Evolutionary conservation across 2,329 filamentous ascomycete genomes (phyloP).

Genomic region (Paracorniculantispora psalliotae): DNA sequence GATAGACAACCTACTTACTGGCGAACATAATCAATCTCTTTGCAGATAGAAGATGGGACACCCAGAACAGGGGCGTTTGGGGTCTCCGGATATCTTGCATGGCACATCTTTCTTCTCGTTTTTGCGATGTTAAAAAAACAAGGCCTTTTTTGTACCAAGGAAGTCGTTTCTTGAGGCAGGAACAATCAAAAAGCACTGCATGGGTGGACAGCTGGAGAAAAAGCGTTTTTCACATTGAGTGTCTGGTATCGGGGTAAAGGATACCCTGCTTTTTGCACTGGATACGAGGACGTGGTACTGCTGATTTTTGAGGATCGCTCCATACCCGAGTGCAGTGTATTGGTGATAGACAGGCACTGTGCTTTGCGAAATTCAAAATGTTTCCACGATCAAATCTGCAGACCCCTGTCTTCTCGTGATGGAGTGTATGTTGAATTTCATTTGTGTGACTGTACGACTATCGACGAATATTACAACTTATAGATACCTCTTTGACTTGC

Average conservation of each 20-base stretch:
- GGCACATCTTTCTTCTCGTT: slow-evolving; percentile 45
- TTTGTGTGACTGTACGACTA: slow-evolving; percentile 8
- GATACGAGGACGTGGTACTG: slow-evolving; percentile 58
- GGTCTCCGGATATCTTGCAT: slow-evolving; percentile 79
- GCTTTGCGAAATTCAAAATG: slow-evolving; percentile 54
- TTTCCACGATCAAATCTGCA: slow-evolving; percentile 12
- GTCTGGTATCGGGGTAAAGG: slow-evolving; percentile 34
- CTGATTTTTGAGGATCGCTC: slow-evolving; percentile 57
- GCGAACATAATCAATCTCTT: slow-evolving; percentile 42
- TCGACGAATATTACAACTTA: not conserved
- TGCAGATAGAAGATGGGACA: slow-evolving; percentile 71
- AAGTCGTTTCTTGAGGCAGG: slow-evolving; percentile 37
- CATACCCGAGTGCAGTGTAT: slow-evolving; percentile 51
- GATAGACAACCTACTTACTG: slow-evolving; percentile 41
- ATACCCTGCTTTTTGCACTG: slow-evolving; percentile 23
- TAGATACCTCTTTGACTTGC: not conserved
- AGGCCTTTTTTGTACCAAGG: slow-evolving; percentile 39
- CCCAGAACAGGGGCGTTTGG: slow-evolving; percentile 65
- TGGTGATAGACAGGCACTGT: slow-evolving; percentile 43
- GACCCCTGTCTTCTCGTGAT: slow-evolving; percentile 3
- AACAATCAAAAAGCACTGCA: slow-evolving; percentile 43
- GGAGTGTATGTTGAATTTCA: slow-evolving; percentile 2
- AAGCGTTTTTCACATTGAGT: slow-evolving; percentile 51
- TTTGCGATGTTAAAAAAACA: slow-evolving; percentile 32
- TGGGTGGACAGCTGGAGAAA: slow-evolving; percentile 55